Evolutionary conservation across 1,139 yeast genomes (phyloP), one percentile per base, ranked within the genome.

Genomic region (Blastobotrys apis): DNA sequence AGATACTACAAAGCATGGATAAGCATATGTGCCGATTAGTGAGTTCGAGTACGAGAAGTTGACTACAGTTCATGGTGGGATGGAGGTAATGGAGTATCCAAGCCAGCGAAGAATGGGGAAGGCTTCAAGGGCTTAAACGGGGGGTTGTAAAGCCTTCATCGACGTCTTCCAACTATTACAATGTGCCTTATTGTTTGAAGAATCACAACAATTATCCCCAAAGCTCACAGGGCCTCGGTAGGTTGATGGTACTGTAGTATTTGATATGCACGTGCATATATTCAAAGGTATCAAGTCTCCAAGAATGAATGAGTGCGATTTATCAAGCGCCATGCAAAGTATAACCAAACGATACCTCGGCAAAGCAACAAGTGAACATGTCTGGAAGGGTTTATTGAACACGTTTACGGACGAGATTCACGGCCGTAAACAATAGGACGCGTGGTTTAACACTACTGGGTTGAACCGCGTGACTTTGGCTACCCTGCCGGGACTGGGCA

Each of bases 371-470:
- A 41, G 45, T 22, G 45, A 41, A 29, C 36, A 36, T 23, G 45
- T 41, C 10, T 41, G 45, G 45, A 41, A 41, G 21, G 32, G 37
- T 19, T 29, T 41, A 5, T 25, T 41, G 31, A 40, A 41, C 17
- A 41, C 45, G 5, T 36, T 41, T 19, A 41, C 32, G 45, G 37
- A 37, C 22, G 15, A 33, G 19, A 41, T 41, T 8, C 26, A 33
- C 22, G 41, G n/a, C n/a, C n/a, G 33, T 9, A 32, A 37, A 23
- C 25, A 41, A 3, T 41, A 41, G 45, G 37, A 36, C 30, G 45
- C 45, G n/a, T 41, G 45, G 45, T 41, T 41, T 26, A 37, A 36
- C 17, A 41, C 41, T 22, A 41, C 45, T 17, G 45, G 45, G 13
- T 16, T 41, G 27, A 36, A 19, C 15, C n/a, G 22, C 4, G 20